phyloP scores from a whole-genome alignment of 2,329 filamentous ascomycete species.

The Fusarium tricinctum region DNA sequence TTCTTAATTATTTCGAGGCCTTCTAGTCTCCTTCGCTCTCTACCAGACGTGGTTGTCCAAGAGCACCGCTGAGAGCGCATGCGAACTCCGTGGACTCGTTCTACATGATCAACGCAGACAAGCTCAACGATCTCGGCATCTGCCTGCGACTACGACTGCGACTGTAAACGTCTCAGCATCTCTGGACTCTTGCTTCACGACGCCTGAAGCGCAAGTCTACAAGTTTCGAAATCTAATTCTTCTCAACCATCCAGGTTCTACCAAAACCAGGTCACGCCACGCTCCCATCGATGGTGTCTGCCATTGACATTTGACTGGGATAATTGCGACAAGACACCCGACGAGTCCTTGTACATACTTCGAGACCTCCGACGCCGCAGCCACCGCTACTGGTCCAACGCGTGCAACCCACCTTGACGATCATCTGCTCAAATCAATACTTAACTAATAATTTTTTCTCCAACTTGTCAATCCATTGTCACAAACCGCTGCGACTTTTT shows the following conservation, averaged over 20 bases:
- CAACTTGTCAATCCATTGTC: slow-evolving; percentile 21
- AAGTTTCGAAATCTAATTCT: neutral
- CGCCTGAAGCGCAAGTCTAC: slow-evolving; percentile 3
- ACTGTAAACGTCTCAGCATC: slow-evolving; percentile 3
- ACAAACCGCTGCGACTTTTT: slow-evolving; percentile 19
- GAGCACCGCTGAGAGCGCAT: slow-evolving; percentile 10
- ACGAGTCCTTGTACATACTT: slow-evolving; percentile 13
- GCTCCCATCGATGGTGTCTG: slow-evolving; percentile 28
- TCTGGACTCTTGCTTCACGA: neutral
- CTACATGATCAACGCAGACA: slow-evolving; percentile 19
- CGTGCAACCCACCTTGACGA: slow-evolving; percentile 34
- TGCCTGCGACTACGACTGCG: slow-evolving; percentile 1
- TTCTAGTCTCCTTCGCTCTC: slow-evolving; percentile 29
- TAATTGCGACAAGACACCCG: slow-evolving; percentile 33
- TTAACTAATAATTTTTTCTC: slow-evolving; percentile 10
- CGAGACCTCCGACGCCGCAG: slow-evolving; percentile 33
- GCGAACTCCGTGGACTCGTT: slow-evolving; percentile 17
- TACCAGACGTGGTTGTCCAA: slow-evolving; percentile 24
- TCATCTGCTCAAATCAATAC: slow-evolving; percentile 22
- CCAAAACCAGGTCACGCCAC: slow-evolving; percentile 27
- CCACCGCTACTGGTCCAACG: slow-evolving; percentile 39
- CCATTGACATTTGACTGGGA: slow-evolving; percentile 31
- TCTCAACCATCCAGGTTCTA: slow-evolving; percentile 25
- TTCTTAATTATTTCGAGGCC: slow-evolving; percentile 13
- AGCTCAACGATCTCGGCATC: slow-evolving; percentile 14